phyloP scores from a whole-genome alignment of 2,329 filamentous ascomycete genomes.

The Aureobasidium melanogenum region DNA sequence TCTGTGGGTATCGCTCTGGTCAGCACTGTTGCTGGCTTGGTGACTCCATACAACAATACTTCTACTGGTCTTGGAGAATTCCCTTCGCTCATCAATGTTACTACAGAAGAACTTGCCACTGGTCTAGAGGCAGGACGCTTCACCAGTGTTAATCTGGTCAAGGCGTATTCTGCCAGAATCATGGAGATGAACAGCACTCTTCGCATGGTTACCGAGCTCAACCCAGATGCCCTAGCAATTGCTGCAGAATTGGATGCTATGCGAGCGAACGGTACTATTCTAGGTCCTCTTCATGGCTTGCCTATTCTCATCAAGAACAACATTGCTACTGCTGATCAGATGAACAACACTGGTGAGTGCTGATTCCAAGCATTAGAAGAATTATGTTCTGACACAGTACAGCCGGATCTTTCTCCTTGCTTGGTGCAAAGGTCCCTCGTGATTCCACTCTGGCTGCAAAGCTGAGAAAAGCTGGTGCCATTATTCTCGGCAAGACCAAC shows the following conservation, averaged over 20 bases:
- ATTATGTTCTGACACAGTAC: neutral
- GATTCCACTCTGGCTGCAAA: conserved; percentile 54
- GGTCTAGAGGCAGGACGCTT: conserved; percentile 44
- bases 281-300: conserved; percentile 53
- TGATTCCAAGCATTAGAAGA: neutral
- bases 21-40: neutral
- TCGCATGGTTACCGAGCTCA: conserved; percentile 46
- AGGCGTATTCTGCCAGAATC: conserved; percentile 44
- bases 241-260: conserved; percentile 23
- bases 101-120: conserved; percentile 40
- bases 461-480: conserved; percentile 50
- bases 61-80: conserved; percentile 14
- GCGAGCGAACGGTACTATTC: conserved; percentile 36
- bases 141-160: conserved; percentile 49
- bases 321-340: conserved; percentile 53
- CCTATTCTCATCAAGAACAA: conserved; percentile 61
- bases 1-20: neutral
- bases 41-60: neutral
- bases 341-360: conserved; percentile 47
- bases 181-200: conserved; percentile 44
- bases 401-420: conserved; percentile 55
- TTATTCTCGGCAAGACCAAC: conserved; percentile 59
- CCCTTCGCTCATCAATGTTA: conserved; percentile 42
- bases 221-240: conserved; percentile 40
- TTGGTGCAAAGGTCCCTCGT: conserved; percentile 47